phyloP scores from a whole-genome alignment of 164 flowering plant species.

The Protea cynaroides region DNA sequence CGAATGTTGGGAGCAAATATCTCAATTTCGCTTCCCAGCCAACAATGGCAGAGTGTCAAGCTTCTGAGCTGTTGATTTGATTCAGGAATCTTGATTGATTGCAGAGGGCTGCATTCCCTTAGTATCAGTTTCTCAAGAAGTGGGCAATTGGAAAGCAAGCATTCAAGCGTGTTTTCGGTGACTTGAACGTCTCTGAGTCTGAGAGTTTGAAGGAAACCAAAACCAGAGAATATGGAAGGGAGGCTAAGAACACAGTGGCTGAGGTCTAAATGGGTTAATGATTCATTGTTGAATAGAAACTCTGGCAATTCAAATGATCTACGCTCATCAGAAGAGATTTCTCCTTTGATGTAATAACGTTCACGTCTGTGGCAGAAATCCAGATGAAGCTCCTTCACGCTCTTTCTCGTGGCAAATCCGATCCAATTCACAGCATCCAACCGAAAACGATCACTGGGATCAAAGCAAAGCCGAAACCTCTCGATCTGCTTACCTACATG shows the following conservation, averaged over 20 bases:
- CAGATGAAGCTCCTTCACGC: conserved; percentile 11
- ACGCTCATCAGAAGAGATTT: no score
- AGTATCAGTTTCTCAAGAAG: conserved; percentile 4
- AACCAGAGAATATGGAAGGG: conserved; percentile 6
- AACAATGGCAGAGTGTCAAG: conserved; percentile 5
- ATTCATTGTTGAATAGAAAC: conserved; percentile 1
- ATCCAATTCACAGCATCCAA: conserved; percentile 8
- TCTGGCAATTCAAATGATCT: background rate
- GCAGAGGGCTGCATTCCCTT: background rate
- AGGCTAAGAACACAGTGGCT: conserved; percentile 1
- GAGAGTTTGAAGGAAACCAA: conserved; percentile 10
- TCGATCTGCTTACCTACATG: conserved; percentile 2
- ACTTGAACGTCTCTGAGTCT: background rate
- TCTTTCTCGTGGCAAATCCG: background rate
- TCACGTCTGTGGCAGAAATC: background rate
- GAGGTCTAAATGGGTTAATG: conserved; percentile 6
- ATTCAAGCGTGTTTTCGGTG: conserved; percentile 1
- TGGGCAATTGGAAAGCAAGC: conserved; percentile 1
- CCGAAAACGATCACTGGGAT: background rate
- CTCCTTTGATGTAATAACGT: background rate
- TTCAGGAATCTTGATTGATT: conserved; percentile 3
- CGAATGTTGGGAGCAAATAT: conserved; percentile 1
- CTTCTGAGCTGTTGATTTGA: conserved; percentile 7
- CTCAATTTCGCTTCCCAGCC: conserved; percentile 3
- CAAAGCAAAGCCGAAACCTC: conserved; percentile 1